Evolutionary conservation across 108 stramenopile species (phyloP).

Genomic region (Skeletonema menzelii): DNA sequence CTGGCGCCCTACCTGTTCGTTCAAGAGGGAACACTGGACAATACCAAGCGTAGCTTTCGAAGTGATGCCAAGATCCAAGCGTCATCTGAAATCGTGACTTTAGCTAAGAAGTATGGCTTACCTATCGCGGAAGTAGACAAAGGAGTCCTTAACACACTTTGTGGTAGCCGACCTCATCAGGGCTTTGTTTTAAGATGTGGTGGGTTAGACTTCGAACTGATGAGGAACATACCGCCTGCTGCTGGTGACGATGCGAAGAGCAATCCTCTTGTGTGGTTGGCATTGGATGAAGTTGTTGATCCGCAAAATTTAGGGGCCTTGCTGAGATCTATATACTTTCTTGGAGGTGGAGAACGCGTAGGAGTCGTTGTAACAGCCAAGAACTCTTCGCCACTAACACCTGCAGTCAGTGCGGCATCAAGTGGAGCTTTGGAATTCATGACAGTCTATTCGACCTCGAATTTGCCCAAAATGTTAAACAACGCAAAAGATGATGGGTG

Average conservation of each 20-base stretch:
- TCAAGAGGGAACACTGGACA: conserved; percentile 53
- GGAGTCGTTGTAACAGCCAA: conserved; percentile 83
- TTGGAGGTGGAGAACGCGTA: conserved; percentile 54
- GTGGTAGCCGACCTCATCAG: conserved; percentile 91
- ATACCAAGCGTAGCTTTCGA: conserved; percentile 31
- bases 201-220: conserved; percentile 60
- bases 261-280: conserved; percentile 70
- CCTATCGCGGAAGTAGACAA: conserved; percentile 79
- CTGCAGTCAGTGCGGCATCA: conserved; percentile 80
- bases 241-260: conserved; percentile 3
- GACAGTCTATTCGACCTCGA: conserved; percentile 71
- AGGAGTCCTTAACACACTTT: conserved; percentile 84
- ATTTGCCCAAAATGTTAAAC: conserved; percentile 81
- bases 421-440: conserved; percentile 86
- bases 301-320: conserved; percentile 94
- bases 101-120: conserved; percentile 57
- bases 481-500: conserved; percentile 84
- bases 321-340: conserved; percentile 79
- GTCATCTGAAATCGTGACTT: conserved; percentile 51
- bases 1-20: conserved; percentile 76
- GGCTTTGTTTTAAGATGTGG: conserved; percentile 85
- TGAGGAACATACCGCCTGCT: conserved; percentile 53
- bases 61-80: conserved; percentile 52
- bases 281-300: conserved; percentile 91
- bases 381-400: conserved; percentile 83